Conservation (phyloP, 495 filamentous ascomycete genomes). For the Penicillium samsonianum region DNA sequence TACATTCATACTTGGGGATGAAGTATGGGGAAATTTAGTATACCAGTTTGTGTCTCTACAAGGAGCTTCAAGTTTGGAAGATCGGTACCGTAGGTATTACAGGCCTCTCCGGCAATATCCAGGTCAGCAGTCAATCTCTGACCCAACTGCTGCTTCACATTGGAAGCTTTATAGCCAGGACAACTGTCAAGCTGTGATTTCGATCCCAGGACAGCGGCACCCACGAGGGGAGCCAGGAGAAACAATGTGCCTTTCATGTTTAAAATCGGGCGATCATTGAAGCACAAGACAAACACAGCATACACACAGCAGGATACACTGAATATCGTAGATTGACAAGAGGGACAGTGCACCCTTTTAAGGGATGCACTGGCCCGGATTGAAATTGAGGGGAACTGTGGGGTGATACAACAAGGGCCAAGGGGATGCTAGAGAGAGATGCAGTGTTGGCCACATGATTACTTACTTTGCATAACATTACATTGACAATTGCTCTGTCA, state of each 20-base stretch:
- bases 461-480: slow-evolving; percentile 1
- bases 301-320: slow-evolving; percentile 15
- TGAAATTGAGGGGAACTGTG: slow-evolving; percentile 3
- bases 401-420: slow-evolving; percentile 1
- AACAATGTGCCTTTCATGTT: slow-evolving; percentile 36
- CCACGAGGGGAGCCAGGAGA: slow-evolving; percentile 35
- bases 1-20: background rate
- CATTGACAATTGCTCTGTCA: slow-evolving; percentile 4
- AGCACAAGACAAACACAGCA: slow-evolving; percentile 7
- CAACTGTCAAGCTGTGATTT: slow-evolving; percentile 41
- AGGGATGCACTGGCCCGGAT: background rate
- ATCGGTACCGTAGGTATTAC: slow-evolving; percentile 72
- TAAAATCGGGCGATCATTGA: slow-evolving; percentile 9
- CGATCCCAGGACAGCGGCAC: slow-evolving; percentile 34
- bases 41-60: slow-evolving; percentile 76
- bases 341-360: slow-evolving; percentile 6
- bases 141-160: slow-evolving; percentile 55
- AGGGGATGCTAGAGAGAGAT: background rate
- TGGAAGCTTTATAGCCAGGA: slow-evolving; percentile 71
- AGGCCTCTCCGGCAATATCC: slow-evolving; percentile 63
- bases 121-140: slow-evolving; percentile 57
- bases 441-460: slow-evolving; percentile 1
- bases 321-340: slow-evolving; percentile 8
- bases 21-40: slow-evolving; percentile 23
- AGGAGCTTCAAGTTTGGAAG: slow-evolving; percentile 63